phyloP scores from a whole-genome alignment of 192 early-diverging fungal genomes.

The Podila minutissima region DNA sequence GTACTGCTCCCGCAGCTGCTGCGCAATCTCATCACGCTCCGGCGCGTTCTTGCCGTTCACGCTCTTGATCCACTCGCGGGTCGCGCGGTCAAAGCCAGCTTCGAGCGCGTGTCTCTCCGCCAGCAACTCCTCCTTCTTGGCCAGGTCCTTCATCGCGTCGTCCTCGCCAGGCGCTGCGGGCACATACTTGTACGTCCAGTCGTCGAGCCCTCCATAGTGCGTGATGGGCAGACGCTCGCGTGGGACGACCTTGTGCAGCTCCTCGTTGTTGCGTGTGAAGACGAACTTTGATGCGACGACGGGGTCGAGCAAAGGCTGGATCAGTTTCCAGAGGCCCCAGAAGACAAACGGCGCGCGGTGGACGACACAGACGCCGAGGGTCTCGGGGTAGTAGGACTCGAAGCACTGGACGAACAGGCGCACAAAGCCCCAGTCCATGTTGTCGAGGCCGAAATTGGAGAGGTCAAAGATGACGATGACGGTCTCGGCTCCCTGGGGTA shows the following conservation, averaged over 20 bases:
- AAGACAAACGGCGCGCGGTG: constrained; percentile 91
- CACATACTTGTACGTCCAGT: constrained; percentile 58
- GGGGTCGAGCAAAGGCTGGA: constrained; percentile 63
- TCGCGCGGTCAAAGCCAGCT: too few species aligned
- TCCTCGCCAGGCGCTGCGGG: constrained; percentile 10
- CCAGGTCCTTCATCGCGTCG: constrained; percentile 31
- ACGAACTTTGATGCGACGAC: constrained; percentile 67
- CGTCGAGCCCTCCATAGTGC: constrained; percentile 61
- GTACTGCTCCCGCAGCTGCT: too few species aligned
- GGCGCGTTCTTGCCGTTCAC: too few species aligned
- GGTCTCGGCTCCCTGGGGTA: constrained; percentile 64
- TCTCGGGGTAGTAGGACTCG: too few species aligned
- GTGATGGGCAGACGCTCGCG: constrained; percentile 62
- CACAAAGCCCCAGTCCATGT: constrained; percentile 52
- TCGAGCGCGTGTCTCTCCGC: too few species aligned
- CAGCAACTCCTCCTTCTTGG: too few species aligned
- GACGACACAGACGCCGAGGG: constrained; percentile 61
- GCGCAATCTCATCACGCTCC: too few species aligned
- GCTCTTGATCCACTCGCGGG: too few species aligned
- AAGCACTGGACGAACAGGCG: too few species aligned
- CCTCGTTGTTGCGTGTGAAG: constrained; percentile 68
- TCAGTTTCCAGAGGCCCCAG: constrained; percentile 78
- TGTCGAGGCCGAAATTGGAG: constrained; percentile 73
- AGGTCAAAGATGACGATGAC: constrained; percentile 79
- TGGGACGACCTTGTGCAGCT: constrained; percentile 69